These are phyloP conservation scores for Mycena albidolilacea DNA, from an alignment of 768 basidiomycete species.

Conservation along the genomic window DNA sequence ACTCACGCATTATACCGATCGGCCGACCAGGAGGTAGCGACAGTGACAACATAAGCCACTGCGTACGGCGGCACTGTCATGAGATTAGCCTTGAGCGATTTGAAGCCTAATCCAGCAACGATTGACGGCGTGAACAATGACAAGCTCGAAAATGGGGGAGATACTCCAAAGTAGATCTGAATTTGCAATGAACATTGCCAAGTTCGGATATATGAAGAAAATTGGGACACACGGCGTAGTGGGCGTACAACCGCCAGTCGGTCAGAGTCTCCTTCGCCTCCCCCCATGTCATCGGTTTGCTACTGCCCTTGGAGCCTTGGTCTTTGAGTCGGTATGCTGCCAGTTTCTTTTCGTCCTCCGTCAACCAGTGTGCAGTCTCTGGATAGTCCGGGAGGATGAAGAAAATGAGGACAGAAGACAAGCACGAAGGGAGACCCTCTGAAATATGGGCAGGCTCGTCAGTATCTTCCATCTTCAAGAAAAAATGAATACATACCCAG, in stretches of 20 bases:
- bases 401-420: slow-evolving; percentile 49
- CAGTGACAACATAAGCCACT: slow-evolving; percentile 49
- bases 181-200: neutral
- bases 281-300: slow-evolving; percentile 53
- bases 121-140: slow-evolving; percentile 71
- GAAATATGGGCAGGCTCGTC: neutral
- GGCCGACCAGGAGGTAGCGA: slow-evolving; percentile 42
- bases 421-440: slow-evolving; percentile 63
- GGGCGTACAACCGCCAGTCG: slow-evolving; percentile 56
- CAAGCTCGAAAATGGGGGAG: slow-evolving; percentile 58
- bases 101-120: slow-evolving; percentile 62
- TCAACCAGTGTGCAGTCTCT: slow-evolving; percentile 61
- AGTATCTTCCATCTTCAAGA: neutral
- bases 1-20: slow-evolving; percentile 42
- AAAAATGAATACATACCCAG: slow-evolving; percentile 31
- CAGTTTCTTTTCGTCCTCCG: slow-evolving; percentile 56
- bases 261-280: slow-evolving; percentile 53
- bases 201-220: neutral
- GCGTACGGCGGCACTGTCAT: slow-evolving; percentile 62
- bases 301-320: slow-evolving; percentile 45
- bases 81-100: slow-evolving; percentile 59
- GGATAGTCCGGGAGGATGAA: slow-evolving; percentile 65
- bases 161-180: slow-evolving; percentile 56
- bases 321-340: slow-evolving; percentile 46
- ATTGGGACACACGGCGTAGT: slow-evolving; percentile 50